These are phyloP conservation scores for Rutstroemia sp. DNA, from an alignment of 2,329 filamentous ascomycete species.

Conservation along the genomic window DNA sequence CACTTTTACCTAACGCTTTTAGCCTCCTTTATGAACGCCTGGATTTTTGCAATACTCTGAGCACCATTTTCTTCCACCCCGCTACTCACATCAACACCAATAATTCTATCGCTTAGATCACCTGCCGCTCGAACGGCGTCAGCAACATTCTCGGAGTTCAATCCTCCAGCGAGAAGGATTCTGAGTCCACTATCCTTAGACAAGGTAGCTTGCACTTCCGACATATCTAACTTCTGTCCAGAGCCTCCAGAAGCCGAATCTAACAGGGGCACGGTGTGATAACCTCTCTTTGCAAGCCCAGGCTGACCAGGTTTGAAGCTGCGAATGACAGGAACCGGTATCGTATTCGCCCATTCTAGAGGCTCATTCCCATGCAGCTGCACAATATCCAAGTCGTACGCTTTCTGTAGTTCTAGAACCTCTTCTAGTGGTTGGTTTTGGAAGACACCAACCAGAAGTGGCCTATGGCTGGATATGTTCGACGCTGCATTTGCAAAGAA, in stretches of 20 bases:
- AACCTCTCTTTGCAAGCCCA: constrained; percentile 61
- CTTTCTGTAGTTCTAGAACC: constrained; percentile 68
- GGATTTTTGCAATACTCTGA: constrained; percentile 77
- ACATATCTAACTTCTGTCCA: constrained; percentile 68
- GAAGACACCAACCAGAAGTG: constrained; percentile 88
- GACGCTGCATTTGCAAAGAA: constrained; percentile 59
- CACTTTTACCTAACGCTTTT: constrained; percentile 39
- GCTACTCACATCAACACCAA: constrained; percentile 88
- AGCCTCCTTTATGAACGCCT: constrained; percentile 67
- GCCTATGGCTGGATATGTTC: constrained; percentile 47
- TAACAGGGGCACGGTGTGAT: constrained; percentile 75
- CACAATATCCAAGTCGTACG: constrained; percentile 76
- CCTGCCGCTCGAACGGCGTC: constrained; percentile 57
- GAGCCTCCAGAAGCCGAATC: constrained; percentile 81
- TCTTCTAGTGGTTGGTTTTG: constrained; percentile 82
- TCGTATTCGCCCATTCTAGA: constrained; percentile 80
- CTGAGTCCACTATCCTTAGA: constrained; percentile 61
- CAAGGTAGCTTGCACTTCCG: constrained; percentile 60
- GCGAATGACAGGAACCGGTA: constrained; percentile 86
- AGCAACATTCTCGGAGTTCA: constrained; percentile 72
- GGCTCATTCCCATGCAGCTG: constrained; percentile 92
- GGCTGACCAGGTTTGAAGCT: constrained; percentile 69
- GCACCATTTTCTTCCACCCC: constrained; percentile 80
- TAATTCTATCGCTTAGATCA: constrained; percentile 51
- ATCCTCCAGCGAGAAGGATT: constrained; percentile 76